Base-by-base conservation (phyloP, 441 rosid genomes). In the Sinapis alba region DNA sequence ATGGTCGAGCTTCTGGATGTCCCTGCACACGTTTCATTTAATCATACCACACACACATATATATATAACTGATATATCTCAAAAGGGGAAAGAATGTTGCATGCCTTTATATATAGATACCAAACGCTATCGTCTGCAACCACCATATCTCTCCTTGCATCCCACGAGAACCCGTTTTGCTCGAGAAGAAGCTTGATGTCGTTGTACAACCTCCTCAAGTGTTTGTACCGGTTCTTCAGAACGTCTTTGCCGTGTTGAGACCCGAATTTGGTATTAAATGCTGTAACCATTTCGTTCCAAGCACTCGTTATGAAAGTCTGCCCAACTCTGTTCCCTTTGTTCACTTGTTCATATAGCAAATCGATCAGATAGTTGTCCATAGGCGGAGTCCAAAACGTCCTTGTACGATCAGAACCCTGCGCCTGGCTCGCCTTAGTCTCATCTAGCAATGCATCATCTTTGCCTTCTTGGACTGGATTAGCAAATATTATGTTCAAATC, bases 381-480 rank as follows among this genome's bases (percentile, higher is more conserved):
- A 15, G 92, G 97, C 2, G 96, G 93, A 0, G 97, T 90, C 97
- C 97, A 92, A 72, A 84, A 90, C 26, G 98, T 94, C 80, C 98
- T 84, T 1, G 89, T 87, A 51, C 98, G 93, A 76, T 90, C 95
- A 74, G 70, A 57, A 60, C 41, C 26, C 18, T 80, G 68, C 66
- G 61, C 75, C 30, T 71, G 83, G 59, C 70, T 81, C 20, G 69
- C 83, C 71, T 82, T 93, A 72, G 68, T 81, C 72, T 81, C 89
- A 60, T 82, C 93, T 83, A 62, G 73, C 15, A 54, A 4, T 26
- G 36, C 18, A 6, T 56, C 85, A 79, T 60, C 83, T 70, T 80
- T 84, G 27, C 76, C 82, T 69, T 80, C 82, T 69, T 80, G 84
- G 68, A 64, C 75, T 43, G 79, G 77, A 72, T 73, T 67, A 28